Percentiles rank a stretch among this genome's conserved stretches.
These are phyloP conservation scores for Juncus inflexus DNA, from an alignment of 176 grass and related monocot genomes.

Conservation along the genomic window DNA sequence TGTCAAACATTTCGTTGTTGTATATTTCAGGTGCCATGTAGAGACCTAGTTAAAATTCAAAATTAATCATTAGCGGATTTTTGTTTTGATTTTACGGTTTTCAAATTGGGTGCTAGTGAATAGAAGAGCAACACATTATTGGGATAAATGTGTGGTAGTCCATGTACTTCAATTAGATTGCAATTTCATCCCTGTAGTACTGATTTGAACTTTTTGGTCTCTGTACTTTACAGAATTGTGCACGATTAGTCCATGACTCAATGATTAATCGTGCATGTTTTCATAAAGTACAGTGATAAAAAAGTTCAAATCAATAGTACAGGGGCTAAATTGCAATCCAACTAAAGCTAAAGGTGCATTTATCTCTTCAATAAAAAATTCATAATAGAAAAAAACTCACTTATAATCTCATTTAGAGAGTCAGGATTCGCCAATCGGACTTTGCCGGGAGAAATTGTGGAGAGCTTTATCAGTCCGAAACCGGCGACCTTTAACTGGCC, in stretches of 20 bases:
- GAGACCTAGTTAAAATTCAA: slow-evolving; percentile 35
- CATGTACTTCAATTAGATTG: too few species aligned
- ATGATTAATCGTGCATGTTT: not conserved
- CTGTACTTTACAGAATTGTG: too few species aligned
- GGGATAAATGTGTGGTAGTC: not conserved
- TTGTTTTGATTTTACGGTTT: not conserved
- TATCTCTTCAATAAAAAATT: not conserved
- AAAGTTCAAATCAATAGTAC: too few species aligned
- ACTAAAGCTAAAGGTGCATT: too few species aligned
- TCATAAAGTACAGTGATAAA: not conserved
- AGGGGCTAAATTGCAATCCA: too few species aligned
- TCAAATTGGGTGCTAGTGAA: not conserved
- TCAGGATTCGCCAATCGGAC: slow-evolving; percentile 44
- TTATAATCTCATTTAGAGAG: slow-evolving; percentile 49
- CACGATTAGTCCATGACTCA: too few species aligned
- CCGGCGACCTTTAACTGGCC: slow-evolving; percentile 72
- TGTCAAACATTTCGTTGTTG: slow-evolving; percentile 67
- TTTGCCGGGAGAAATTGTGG: slow-evolving; percentile 47
- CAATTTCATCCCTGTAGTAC: too few species aligned
- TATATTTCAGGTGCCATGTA: slow-evolving; percentile 78
- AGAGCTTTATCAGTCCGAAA: slow-evolving; percentile 57
- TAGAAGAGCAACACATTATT: not conserved
- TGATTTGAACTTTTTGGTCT: too few species aligned
- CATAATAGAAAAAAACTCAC: slow-evolving; percentile 38
- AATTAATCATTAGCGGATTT: not conserved